These are phyloP conservation scores for Candida ficus DNA, from an alignment of 805 yeast genomes.

Conservation along the genomic window DNA sequence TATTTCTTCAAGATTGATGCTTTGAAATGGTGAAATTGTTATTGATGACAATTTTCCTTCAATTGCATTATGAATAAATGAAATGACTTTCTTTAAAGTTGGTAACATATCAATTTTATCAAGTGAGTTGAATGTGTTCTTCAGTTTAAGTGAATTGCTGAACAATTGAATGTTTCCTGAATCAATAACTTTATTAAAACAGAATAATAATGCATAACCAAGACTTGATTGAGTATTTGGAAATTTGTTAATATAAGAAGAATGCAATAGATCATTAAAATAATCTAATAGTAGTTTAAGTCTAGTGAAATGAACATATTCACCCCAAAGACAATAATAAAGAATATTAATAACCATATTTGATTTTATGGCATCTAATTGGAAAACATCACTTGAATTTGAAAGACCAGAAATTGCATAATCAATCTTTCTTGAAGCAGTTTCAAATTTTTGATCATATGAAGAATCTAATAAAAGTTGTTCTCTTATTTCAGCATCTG, in stretches of 20 bases:
- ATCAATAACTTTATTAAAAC: constrained; percentile 2
- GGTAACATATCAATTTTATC: constrained; percentile 1
- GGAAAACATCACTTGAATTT: constrained; percentile 1
- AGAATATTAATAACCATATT: constrained; percentile 16
- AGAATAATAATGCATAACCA: constrained; percentile 5
- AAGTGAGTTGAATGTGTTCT: constrained; percentile 2
- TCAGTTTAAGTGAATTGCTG: constrained; percentile 8
- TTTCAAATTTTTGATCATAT: constrained; percentile 20
- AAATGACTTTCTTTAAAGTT: constrained; percentile 10
- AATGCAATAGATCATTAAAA: constrained; percentile 8
- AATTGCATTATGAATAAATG: constrained; percentile 8
- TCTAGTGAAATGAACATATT: constrained; percentile 11
- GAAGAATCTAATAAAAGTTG: constrained; percentile 19
- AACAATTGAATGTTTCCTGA: constrained; percentile 2
- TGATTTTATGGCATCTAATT: constrained; percentile 18
- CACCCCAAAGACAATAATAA: constrained; percentile 15
- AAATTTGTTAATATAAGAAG: constrained; percentile 5
- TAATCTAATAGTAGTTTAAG: constrained; percentile 12
- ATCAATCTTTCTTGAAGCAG: constrained; percentile 21
- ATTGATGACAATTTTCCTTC: not conserved
- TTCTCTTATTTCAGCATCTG: constrained; percentile 18
- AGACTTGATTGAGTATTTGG: constrained; percentile 4
- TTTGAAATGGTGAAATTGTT: constrained; percentile 12
- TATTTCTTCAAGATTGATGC: constrained; percentile 14
- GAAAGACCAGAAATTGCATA: constrained; percentile 11